Conservation (phyloP, 1,139 yeast species). For the Protomyces inouyei region DNA sequence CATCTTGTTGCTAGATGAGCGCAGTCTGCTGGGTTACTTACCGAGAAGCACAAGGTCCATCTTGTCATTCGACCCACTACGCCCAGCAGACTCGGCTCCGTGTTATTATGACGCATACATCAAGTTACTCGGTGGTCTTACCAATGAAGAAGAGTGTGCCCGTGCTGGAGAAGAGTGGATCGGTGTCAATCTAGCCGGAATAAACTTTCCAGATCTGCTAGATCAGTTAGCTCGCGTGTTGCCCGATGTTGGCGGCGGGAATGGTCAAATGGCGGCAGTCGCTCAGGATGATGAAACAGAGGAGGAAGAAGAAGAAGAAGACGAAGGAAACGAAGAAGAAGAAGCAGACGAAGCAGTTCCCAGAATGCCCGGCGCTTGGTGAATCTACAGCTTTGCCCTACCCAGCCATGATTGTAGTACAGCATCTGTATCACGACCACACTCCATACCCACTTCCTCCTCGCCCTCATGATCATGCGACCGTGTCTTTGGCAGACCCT, state of each 20-base stretch:
- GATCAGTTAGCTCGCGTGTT: too few species aligned
- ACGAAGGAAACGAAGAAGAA: background rate
- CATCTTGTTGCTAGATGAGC: slow-evolving; percentile 35
- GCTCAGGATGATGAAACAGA: background rate
- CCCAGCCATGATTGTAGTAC: slow-evolving; percentile 2
- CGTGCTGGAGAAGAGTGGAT: too few species aligned
- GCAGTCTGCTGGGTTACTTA: slow-evolving; percentile 18
- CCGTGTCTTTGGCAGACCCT: background rate
- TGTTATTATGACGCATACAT: background rate
- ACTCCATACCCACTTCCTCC: slow-evolving; percentile 5
- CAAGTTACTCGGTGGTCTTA: background rate
- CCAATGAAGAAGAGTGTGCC: too few species aligned
- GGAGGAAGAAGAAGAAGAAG: background rate
- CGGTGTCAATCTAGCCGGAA: too few species aligned
- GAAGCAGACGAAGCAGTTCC: background rate
- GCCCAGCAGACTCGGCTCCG: slow-evolving; percentile 27
- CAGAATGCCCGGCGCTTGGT: background rate
- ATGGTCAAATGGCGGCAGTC: background rate
- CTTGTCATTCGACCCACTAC: slow-evolving; percentile 28
- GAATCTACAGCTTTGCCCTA: background rate
- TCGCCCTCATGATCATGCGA: background rate
- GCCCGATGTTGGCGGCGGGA: too few species aligned
- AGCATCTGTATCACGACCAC: slow-evolving; percentile 1
- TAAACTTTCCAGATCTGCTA: too few species aligned
- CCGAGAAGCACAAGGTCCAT: slow-evolving; percentile 14